A percentile compares a stretch with the other conserved stretches of the same genome.
These are phyloP conservation scores for Pisolithus sp. DNA, from an alignment of 768 basidiomycete species.

Conservation along the genomic window DNA sequence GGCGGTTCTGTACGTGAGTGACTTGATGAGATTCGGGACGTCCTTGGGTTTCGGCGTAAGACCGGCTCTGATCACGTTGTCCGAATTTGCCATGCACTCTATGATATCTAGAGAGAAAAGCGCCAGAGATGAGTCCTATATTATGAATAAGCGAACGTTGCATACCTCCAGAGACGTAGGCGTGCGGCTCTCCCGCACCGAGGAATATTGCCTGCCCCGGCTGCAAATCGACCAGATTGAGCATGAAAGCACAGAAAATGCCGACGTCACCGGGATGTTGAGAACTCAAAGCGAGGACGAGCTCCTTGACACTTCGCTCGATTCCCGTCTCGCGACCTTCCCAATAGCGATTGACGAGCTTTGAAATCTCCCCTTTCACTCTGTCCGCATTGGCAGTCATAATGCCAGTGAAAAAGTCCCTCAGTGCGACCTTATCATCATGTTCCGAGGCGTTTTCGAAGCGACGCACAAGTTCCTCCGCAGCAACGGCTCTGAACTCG, in stretches of 20 bases:
- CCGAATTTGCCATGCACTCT: conserved; percentile 98
- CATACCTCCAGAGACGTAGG: conserved; percentile 89
- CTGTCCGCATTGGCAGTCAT: conserved; percentile 66
- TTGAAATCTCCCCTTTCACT: conserved; percentile 49
- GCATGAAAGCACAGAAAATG: conserved; percentile 82
- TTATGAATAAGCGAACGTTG: background rate
- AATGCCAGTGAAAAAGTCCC: conserved; percentile 69
- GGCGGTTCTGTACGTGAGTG: conserved; percentile 79
- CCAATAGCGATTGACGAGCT: conserved; percentile 60
- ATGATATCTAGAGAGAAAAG: conserved; percentile 69
- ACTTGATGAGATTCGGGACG: conserved; percentile 80
- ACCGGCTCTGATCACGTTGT: conserved; percentile 98
- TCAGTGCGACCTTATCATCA: conserved; percentile 57
- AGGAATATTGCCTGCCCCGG: conserved; percentile 90
- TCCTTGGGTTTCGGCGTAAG: conserved; percentile 96
- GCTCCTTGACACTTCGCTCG: conserved; percentile 46
- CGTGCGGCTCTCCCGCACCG: conserved; percentile 94
- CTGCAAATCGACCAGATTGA: conserved; percentile 77
- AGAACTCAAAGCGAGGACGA: conserved; percentile 53
- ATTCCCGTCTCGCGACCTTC: conserved; percentile 31
- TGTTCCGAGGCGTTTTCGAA: conserved; percentile 33
- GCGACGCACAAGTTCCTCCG: conserved; percentile 47
- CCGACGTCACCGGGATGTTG: conserved; percentile 94
- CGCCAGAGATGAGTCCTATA: conserved; percentile 1
- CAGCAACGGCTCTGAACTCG: conserved; percentile 72